These are phyloP conservation scores for Phallus indusiatus DNA, from an alignment of 768 basidiomycete genomes.

Conservation along the genomic window DNA sequence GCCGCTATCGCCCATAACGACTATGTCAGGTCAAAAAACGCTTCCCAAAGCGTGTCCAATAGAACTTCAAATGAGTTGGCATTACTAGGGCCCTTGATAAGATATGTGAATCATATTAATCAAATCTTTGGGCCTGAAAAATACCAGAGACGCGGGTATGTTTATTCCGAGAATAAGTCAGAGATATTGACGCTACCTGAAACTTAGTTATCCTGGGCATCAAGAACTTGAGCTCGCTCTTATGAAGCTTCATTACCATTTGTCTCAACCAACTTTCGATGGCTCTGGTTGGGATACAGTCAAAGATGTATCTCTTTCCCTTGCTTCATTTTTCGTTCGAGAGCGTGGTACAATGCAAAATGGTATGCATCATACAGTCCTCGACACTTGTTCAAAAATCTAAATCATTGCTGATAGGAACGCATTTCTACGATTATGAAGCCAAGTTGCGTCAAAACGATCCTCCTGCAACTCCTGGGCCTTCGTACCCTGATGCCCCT, in stretches of 20 bases:
- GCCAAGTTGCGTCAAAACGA: conserved; percentile 13
- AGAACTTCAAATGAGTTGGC: background rate
- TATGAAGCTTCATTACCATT: conserved; percentile 11
- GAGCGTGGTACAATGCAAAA: conserved; percentile 12
- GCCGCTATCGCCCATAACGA: conserved; percentile 15
- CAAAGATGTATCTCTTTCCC: background rate
- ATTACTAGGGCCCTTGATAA: conserved; percentile 12
- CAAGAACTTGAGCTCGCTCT: conserved; percentile 16
- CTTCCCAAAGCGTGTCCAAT: background rate
- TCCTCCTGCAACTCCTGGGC: conserved; percentile 11
- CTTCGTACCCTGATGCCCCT: conserved; percentile 5
- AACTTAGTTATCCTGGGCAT: conserved; percentile 15
- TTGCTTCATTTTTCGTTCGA: conserved; percentile 15
- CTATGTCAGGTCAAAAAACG: conserved; percentile 8
- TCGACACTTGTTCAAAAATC: no score
- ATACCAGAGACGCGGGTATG: conserved; percentile 13
- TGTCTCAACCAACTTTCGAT: background rate
- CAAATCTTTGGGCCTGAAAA: conserved; percentile 12
- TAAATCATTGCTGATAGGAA: background rate
- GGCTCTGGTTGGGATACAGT: background rate
- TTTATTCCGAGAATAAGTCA: background rate
- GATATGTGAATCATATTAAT: conserved; percentile 14
- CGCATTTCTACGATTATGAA: conserved; percentile 14
- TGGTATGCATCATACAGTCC: background rate
- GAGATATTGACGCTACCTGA: background rate